These are phyloP conservation scores for Penicillium digitatum DNA, from an alignment of 2,329 filamentous ascomycete genomes.

Conservation along the genomic window DNA sequence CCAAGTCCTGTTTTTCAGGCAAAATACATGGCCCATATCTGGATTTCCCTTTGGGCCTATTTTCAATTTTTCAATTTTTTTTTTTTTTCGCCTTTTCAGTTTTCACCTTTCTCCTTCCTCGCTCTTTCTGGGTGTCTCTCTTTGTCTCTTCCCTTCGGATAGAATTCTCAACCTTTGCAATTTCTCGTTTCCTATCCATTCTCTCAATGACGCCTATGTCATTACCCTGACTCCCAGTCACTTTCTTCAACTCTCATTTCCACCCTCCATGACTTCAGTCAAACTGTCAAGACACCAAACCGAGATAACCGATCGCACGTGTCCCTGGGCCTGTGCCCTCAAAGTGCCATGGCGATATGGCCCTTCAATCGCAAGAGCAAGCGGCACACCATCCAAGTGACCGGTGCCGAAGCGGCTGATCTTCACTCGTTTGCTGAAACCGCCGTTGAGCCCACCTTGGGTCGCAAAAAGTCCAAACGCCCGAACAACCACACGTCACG, in stretches of 20 bases:
- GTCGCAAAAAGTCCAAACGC: constrained; percentile 35
- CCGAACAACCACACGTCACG: constrained; percentile 31
- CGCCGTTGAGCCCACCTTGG: constrained; percentile 25
- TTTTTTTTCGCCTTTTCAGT: not conserved
- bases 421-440: constrained; percentile 35
- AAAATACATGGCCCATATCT: not conserved
- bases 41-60: not conserved
- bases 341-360: constrained; percentile 68
- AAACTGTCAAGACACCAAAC: constrained; percentile 14
- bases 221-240: not conserved
- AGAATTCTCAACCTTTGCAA: constrained; percentile 3
- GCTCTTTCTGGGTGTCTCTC: constrained; percentile 10
- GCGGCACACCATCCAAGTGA: constrained; percentile 58
- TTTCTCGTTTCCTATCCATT: not conserved
- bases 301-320: constrained; percentile 21
- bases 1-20: constrained; percentile 15
- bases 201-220: not conserved
- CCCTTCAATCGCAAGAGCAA: constrained; percentile 72
- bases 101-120: constrained; percentile 9
- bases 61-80: no score
- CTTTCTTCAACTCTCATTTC: not conserved
- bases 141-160: constrained; percentile 4
- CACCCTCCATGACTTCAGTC: constrained; percentile 29
- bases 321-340: constrained; percentile 12
- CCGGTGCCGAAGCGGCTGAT: constrained; percentile 48